phyloP scores from a whole-genome alignment of 805 yeast genomes.

The Metschnikowia colocasiae region DNA sequence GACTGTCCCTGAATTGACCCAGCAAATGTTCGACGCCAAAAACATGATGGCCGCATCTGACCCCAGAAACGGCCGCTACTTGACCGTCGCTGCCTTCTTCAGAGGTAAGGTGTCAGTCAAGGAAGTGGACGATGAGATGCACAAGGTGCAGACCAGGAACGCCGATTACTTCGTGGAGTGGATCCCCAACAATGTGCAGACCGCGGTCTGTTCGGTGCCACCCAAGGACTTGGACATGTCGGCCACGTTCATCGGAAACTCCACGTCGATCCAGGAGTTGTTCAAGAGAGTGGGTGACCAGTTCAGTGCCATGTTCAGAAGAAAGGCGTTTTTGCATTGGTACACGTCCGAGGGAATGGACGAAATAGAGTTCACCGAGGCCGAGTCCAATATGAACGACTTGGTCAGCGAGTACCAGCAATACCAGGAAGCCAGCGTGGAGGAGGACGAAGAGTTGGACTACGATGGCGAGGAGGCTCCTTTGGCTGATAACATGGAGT shows the following conservation, averaged over 20 bases:
- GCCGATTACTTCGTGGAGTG: constrained; percentile 86
- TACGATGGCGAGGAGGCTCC: constrained; percentile 62
- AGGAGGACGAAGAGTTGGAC: constrained; percentile 72
- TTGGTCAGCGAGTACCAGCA: constrained; percentile 86
- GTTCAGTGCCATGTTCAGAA: constrained; percentile 87
- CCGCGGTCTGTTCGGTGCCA: constrained; percentile 88
- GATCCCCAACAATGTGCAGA: constrained; percentile 94
- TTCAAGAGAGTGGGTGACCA: constrained; percentile 88
- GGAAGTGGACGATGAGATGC: constrained; percentile 94
- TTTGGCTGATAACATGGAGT: constrained; percentile 49
- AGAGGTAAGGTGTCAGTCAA: constrained; percentile 90
- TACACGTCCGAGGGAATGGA: constrained; percentile 96
- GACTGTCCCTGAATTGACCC: constrained; percentile 87
- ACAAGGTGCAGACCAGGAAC: constrained; percentile 75
- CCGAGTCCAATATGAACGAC: constrained; percentile 87
- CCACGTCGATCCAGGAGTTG: constrained; percentile 88
- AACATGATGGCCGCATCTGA: constrained; percentile 97
- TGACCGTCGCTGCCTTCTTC: constrained; percentile 91
- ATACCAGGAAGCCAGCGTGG: constrained; percentile 78
- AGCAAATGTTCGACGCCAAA: constrained; percentile 87
- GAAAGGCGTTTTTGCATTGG: constrained; percentile 96
- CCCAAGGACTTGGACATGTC: constrained; percentile 83
- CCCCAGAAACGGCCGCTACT: constrained; percentile 85
- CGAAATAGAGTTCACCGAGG: constrained; percentile 89
- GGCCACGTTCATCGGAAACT: constrained; percentile 90